Conservation (phyloP, 2,329 filamentous ascomycete genomes). For the Tolypocladium album region DNA sequence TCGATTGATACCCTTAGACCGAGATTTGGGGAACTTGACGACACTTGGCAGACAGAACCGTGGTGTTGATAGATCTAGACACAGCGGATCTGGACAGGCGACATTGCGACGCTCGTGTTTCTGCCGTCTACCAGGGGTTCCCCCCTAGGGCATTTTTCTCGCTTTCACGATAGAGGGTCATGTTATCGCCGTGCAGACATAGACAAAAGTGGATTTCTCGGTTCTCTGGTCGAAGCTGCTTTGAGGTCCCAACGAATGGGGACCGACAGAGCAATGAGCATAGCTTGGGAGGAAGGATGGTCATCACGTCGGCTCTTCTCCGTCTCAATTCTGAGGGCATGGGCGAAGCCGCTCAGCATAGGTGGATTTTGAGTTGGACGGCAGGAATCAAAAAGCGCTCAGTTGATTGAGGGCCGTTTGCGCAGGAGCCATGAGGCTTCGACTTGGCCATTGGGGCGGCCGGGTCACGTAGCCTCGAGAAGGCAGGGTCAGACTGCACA, state of each 20-base stretch:
- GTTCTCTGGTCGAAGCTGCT: conserved; percentile 39
- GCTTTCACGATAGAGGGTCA: conserved; percentile 32
- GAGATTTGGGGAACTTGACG: conserved; percentile 27
- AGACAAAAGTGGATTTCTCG: conserved; percentile 60
- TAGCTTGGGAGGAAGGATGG: conserved; percentile 20
- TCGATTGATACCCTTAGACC: conserved; percentile 35
- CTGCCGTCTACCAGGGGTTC: conserved; percentile 25
- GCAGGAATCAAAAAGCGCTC: conserved; percentile 16
- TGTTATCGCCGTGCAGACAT: conserved; percentile 37
- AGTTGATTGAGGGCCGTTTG: conserved; percentile 9
- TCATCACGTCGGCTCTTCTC: conserved; percentile 22
- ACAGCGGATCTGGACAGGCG: conserved; percentile 21
- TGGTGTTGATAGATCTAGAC: conserved; percentile 23
- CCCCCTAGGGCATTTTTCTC: conserved; percentile 27
- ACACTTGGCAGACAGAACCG: conserved; percentile 25
- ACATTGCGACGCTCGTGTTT: conserved; percentile 26
- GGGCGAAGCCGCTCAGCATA: conserved; percentile 26
- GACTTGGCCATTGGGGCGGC: conserved; percentile 20
- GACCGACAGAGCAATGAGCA: conserved; percentile 21
- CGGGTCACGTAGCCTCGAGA: conserved; percentile 3
- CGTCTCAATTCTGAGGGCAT: conserved; percentile 23
- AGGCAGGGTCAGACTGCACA: conserved; percentile 3
- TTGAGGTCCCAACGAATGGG: conserved; percentile 19
- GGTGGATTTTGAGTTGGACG: conserved; percentile 25
- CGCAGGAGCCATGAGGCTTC: conserved; percentile 5